Evolutionary conservation across 805 yeast genomes (phyloP), one percentile per base, ranked within the genome.

Genomic region (Barnettozyma wickerhamii): DNA sequence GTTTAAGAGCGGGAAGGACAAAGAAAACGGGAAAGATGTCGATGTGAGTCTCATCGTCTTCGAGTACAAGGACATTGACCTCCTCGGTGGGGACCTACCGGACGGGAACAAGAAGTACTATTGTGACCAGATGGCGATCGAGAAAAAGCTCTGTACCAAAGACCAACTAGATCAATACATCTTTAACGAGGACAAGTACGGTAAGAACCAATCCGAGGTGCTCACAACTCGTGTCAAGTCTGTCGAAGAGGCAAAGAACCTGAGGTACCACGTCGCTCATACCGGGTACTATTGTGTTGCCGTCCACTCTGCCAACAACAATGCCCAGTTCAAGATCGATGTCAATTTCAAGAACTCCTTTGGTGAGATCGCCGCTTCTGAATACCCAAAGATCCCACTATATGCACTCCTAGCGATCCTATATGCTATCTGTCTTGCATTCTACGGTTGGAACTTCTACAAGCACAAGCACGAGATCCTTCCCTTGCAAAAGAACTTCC

Each of bases 231-330:
- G 69, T 33, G 65, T 88, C 50, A 67, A 71, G 19, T 67, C 73
- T 5, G 64, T 74, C 35, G 91, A 91, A 4, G 69, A 74, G 21
- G 77, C 78, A 29, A 75, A 79, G 32, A 75, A 77, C 32, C 62
- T 81, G 43, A 69, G 74, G 29, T 93, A 89, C 55, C 69, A 69
- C 4, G 77, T 93, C 33, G 66, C 71, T 42, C 71, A 73, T 43
- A 88, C 98, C 1, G 98, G 98, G 6, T 93, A 84, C 62, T 93
- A 90, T 65, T 93, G 99, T 68, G 84, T 91, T 31, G 80, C 89
- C 2, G 82, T 95, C 0, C 78, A 69, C 49, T 65, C 74, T 19
- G 51, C 60, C 14, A 54, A 59, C 10, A 58, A 58, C 35, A 49
- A 55, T 14, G 59, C 64, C 10, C 42, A 50, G 33, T 93, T 81